Evolutionary conservation across 805 yeast species (phyloP).

Genomic region (Hanseniaspora guilliermondii): DNA sequence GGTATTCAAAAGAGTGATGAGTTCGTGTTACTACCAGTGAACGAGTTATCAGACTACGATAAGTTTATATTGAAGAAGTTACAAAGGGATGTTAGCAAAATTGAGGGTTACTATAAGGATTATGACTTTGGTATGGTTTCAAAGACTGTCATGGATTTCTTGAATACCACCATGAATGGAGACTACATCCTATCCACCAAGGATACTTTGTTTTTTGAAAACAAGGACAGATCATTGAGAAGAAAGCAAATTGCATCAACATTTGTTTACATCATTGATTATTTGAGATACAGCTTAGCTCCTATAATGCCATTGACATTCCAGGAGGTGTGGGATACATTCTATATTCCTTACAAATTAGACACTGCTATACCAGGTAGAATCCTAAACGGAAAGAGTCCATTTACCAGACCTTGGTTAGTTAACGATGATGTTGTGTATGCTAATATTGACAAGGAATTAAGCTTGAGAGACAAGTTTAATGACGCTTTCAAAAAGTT

Average conservation of each 20-base stretch:
- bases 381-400: slow-evolving; percentile 12
- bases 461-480: slow-evolving; percentile 18
- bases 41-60: slow-evolving; percentile 41
- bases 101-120: slow-evolving; percentile 36
- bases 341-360: slow-evolving; percentile 17
- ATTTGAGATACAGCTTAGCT: slow-evolving; percentile 54
- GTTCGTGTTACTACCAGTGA: slow-evolving; percentile 29
- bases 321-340: slow-evolving; percentile 72
- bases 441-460: slow-evolving; percentile 18
- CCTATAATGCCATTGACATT: slow-evolving; percentile 76
- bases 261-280: slow-evolving; percentile 42
- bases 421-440: neutral
- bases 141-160: slow-evolving; percentile 53
- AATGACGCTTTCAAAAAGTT: slow-evolving; percentile 15
- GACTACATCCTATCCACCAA: slow-evolving; percentile 77
- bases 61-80: slow-evolving; percentile 44
- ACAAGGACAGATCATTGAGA: slow-evolving; percentile 17
- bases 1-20: slow-evolving; percentile 33
- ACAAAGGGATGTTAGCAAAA: slow-evolving; percentile 24
- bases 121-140: slow-evolving; percentile 62
- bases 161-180: slow-evolving; percentile 67
- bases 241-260: slow-evolving; percentile 47
- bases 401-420: slow-evolving; percentile 14
- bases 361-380: slow-evolving; percentile 16
- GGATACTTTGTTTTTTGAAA: slow-evolving; percentile 72